A percentile compares a stretch with the other conserved stretches of the same genome.
phyloP scores from a whole-genome alignment of 768 basidiomycete species.

The Coprinopsis marcescibilis region DNA sequence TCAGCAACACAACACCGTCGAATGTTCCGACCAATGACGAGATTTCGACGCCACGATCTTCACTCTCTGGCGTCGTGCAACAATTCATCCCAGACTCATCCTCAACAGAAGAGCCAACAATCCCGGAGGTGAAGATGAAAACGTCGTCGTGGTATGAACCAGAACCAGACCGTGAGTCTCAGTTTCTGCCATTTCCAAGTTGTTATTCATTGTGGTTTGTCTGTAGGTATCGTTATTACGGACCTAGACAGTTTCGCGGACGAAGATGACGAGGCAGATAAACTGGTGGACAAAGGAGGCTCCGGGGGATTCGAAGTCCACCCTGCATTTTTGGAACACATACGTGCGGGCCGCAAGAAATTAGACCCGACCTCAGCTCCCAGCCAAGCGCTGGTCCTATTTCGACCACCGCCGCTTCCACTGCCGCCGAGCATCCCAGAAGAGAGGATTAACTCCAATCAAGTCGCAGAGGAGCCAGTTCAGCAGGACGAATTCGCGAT shows the following conservation, averaged over 20 bases:
- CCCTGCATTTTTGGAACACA: constrained; percentile 37
- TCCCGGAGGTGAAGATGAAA: constrained; percentile 61
- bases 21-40: constrained; percentile 1
- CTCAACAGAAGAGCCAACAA: constrained; percentile 32
- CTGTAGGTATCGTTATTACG: constrained; percentile 57
- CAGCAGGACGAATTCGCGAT: constrained; percentile 35
- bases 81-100: constrained; percentile 32
- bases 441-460: constrained; percentile 14
- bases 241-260: constrained; percentile 48
- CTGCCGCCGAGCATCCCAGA: constrained; percentile 12
- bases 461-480: background rate
- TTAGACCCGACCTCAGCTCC: constrained; percentile 14
- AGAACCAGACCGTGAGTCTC: constrained; percentile 58
- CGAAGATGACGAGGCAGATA: constrained; percentile 30
- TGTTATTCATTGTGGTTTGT: background rate
- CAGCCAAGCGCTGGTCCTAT: constrained; percentile 50
- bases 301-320: constrained; percentile 33
- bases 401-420: constrained; percentile 33
- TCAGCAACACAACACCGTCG: constrained; percentile 10
- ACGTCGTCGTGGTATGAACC: constrained; percentile 60
- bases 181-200: constrained; percentile 1
- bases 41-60: background rate
- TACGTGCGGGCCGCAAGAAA: constrained; percentile 28
- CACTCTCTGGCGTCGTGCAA: too few relatives aligned
- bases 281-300: constrained; percentile 9